Evolutionary conservation across 2,329 filamentous ascomycete genomes (phyloP), one percentile per base, ranked within the genome.

Genomic region (Sarocladium strictum): DNA sequence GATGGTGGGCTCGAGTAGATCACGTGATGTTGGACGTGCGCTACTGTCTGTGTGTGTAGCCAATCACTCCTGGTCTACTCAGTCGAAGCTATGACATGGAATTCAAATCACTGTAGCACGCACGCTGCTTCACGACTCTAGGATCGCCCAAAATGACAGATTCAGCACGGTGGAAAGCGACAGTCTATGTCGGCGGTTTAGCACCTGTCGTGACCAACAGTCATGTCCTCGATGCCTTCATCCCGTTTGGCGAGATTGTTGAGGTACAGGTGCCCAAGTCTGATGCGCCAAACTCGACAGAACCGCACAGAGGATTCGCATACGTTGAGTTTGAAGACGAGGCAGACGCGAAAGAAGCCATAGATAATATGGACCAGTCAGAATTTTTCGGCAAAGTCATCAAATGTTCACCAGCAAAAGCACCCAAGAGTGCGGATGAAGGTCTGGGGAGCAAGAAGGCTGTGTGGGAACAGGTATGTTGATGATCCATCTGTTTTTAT

Each of bases 321-420:
- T 97, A 99, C 68, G 89, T 99, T 52, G 94, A 99, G 67, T 99
- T 89, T 65, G 91, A 97, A 64, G 81, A 90, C 55, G 79, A 84
- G 12, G 83, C 86, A 55, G 94, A 99, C 71, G 93, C 92, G 26
- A 86, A 86, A 65, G 93, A 97, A 72, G 94, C 94, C 52, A 96
- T 99, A 69, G 91, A 97, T 77, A 99, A 99, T 68, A 97, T 99
- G 93, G 90, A 99, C 67, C 91, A 96, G 69, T 88, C 92, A 57
- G 93, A 97, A 73, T 81, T 99, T 45, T 97, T 93, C 67, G 95
- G 94, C 11, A 84, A 90, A 57, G 86, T 94, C 14, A 87, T 99
- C 68, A 96, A 92, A 69, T 93, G 97, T 53, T 92, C 90, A 43
- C 82, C 87, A 54, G 95, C 95, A 41, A 99, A 96, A 71, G 84